Conservation (phyloP, 2,329 filamentous ascomycete genomes). For the Colletotrichum costaricense region DNA sequence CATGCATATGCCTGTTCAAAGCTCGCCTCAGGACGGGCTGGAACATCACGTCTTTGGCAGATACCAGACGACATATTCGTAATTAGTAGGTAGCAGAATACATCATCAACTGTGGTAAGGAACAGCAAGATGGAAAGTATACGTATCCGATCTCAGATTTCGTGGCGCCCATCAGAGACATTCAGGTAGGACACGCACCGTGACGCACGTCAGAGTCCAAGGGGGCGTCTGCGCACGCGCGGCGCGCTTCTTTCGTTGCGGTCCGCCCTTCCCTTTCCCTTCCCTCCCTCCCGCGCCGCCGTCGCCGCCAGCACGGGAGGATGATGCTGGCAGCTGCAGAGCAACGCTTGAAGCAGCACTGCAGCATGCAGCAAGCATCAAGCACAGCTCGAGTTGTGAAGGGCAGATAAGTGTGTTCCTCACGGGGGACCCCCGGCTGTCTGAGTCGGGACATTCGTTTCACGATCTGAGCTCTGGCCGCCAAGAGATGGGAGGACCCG, state of each 20-base stretch:
- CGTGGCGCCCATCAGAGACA: background rate
- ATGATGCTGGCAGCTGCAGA: background rate
- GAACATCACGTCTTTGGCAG: background rate
- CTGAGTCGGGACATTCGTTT: slow-evolving; percentile 34
- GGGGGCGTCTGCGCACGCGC: background rate
- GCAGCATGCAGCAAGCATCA: background rate
- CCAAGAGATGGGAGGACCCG: slow-evolving; percentile 34
- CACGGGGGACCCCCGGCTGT: slow-evolving; percentile 11
- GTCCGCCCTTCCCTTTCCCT: slow-evolving; percentile 7
- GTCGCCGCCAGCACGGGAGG: background rate
- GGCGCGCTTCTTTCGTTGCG: background rate
- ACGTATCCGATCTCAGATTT: background rate
- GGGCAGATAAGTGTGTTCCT: background rate
- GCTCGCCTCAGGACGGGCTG: background rate
- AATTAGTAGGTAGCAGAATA: background rate
- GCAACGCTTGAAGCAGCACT: background rate
- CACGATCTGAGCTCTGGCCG: slow-evolving; percentile 34
- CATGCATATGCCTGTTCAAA: slow-evolving; percentile 1
- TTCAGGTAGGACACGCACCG: background rate
- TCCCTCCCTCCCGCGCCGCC: slow-evolving; percentile 2
- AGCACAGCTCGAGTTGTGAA: background rate
- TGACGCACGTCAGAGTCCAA: background rate
- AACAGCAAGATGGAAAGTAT: background rate
- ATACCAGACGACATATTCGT: background rate
- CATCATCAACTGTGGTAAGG: background rate